These are phyloP conservation scores for Teratosphaeriaceae sp. DNA, from an alignment of 2,329 filamentous ascomycete genomes.

Conservation along the genomic window DNA sequence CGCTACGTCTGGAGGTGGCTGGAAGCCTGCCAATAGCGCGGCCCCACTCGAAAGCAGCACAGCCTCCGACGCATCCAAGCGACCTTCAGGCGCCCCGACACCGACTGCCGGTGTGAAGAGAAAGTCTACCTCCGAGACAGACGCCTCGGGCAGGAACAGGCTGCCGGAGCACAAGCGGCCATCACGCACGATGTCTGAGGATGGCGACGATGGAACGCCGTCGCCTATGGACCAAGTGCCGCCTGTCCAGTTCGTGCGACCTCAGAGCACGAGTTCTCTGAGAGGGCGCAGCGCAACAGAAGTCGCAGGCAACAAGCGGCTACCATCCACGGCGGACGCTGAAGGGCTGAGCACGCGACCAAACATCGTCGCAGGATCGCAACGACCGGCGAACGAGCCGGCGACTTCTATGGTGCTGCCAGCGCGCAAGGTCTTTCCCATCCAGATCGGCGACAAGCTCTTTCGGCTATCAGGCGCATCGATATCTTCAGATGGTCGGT, in stretches of 20 bases:
- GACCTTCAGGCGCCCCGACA: constrained; percentile 6
- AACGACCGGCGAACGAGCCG: constrained; percentile 14
- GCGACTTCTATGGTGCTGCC: constrained; percentile 47
- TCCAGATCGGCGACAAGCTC: constrained; percentile 63
- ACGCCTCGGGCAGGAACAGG: background rate
- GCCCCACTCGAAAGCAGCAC: background rate
- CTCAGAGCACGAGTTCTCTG: constrained; percentile 8
- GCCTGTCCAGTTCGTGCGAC: constrained; percentile 2
- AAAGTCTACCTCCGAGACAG: constrained; percentile 14
- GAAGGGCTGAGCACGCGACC: background rate
- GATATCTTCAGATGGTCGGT: constrained; percentile 63
- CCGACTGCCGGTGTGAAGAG: constrained; percentile 15
- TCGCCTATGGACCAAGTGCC: constrained; percentile 7
- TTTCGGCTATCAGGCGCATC: constrained; percentile 64
- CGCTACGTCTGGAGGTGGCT: background rate
- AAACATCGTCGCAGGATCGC: constrained; percentile 2
- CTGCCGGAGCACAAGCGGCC: constrained; percentile 11
- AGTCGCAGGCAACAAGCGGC: constrained; percentile 1
- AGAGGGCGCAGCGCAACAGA: constrained; percentile 7
- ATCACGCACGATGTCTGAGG: constrained; percentile 13
- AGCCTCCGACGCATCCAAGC: background rate
- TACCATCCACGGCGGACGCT: background rate
- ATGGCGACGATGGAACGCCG: constrained; percentile 9
- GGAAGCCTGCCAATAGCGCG: background rate
- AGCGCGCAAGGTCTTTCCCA: constrained; percentile 64